A percentile compares a stretch with the other conserved stretches of the same genome.
Conservation (phyloP, 2,329 filamentous ascomycete species). For the Rhinocladiella mackenziei region DNA sequence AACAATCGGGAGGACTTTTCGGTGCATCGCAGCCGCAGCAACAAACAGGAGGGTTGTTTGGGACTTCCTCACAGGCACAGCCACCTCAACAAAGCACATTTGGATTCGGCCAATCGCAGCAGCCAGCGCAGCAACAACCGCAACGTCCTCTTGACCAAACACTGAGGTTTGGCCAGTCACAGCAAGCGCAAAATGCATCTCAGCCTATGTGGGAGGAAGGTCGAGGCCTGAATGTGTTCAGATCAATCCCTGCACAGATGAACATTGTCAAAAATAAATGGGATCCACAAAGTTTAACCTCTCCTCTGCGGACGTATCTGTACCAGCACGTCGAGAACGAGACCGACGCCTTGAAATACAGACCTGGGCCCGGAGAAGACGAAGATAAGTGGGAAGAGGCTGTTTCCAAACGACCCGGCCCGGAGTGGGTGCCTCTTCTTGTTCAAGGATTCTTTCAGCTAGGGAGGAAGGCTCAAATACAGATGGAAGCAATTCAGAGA, state of each 20-base stretch:
- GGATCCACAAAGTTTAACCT: slow-evolving; percentile 51
- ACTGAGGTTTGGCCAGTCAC: slow-evolving; percentile 42
- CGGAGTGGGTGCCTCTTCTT: slow-evolving; percentile 57
- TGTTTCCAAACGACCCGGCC: slow-evolving; percentile 54
- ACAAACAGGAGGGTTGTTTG: slow-evolving; percentile 29
- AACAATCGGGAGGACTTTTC: slow-evolving; percentile 39
- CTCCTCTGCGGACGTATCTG: slow-evolving; percentile 58
- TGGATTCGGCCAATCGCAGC: slow-evolving; percentile 37
- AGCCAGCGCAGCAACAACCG: slow-evolving; percentile 38
- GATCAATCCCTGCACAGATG: slow-evolving; percentile 59
- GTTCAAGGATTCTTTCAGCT: slow-evolving; percentile 58
- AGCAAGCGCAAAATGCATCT: slow-evolving; percentile 39
- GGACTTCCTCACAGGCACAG: slow-evolving; percentile 25
- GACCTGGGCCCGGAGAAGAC: slow-evolving; percentile 55
- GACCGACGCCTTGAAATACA: slow-evolving; percentile 58
- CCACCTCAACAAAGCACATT: slow-evolving; percentile 26
- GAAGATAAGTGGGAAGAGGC: slow-evolving; percentile 63
- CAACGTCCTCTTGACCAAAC: slow-evolving; percentile 43
- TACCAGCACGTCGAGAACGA: slow-evolving; percentile 58
- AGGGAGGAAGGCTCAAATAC: slow-evolving; percentile 54
- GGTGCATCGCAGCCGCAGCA: slow-evolving; percentile 33
- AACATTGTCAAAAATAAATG: slow-evolving; percentile 59
- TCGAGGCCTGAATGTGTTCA: slow-evolving; percentile 46
- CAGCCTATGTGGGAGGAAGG: slow-evolving; percentile 16
- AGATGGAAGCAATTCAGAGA: slow-evolving; percentile 54